Evolutionary conservation across 345 rosid species (phyloP).

Genomic region (Pelargonium nanum): DNA sequence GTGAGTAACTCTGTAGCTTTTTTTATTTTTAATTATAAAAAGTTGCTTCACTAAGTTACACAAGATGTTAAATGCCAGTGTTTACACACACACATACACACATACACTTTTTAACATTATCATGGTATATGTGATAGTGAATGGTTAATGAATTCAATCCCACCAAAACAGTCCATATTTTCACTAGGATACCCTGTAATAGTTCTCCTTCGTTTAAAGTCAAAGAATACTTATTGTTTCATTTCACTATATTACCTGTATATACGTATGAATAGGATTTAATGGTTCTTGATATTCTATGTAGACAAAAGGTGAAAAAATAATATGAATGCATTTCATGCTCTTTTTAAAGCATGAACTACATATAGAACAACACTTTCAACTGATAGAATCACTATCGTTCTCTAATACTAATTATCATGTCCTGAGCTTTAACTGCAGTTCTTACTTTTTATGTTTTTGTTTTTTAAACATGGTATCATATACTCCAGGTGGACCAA

Average conservation of each 20-base stretch:
- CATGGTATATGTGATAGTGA: neutral
- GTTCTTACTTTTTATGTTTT: too few relatives aligned
- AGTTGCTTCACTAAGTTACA: too few relatives aligned
- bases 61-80: too few relatives aligned
- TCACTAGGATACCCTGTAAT: too few relatives aligned
- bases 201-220: neutral
- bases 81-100: too few relatives aligned
- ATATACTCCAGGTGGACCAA: slow-evolving; percentile 46
- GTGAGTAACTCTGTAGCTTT: slow-evolving; percentile 25
- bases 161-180: neutral
- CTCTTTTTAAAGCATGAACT: neutral
- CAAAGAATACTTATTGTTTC: neutral
- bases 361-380: neutral
- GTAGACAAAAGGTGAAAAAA: neutral
- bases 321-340: neutral
- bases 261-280: too few relatives aligned
- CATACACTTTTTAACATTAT: too few relatives aligned
- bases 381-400: neutral
- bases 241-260: neutral
- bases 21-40: neutral
- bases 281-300: neutral
- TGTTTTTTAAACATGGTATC: neutral
- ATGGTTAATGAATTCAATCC: neutral
- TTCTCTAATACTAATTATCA: neutral
- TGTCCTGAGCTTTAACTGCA: too few relatives aligned